phyloP scores from a whole-genome alignment of 2,329 filamentous ascomycete genomes.

The Colletotrichum filicis region DNA sequence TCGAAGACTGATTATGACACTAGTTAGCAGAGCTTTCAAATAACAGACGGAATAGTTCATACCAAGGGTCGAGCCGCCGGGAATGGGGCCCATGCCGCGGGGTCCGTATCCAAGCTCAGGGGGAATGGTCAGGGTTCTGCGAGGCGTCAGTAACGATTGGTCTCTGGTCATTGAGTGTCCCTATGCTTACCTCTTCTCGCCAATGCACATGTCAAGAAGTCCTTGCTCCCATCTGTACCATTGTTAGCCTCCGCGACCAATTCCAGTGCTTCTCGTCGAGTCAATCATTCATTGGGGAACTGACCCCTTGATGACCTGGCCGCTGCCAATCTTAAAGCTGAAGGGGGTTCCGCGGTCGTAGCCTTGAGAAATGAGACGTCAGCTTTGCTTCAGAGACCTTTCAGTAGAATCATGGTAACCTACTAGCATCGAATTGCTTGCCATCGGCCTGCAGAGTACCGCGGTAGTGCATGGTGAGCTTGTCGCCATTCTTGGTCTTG shows the following conservation, averaged over 20 bases:
- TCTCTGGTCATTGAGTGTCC: background rate
- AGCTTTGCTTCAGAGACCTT: background rate
- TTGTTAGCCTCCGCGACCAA: slow-evolving; percentile 34
- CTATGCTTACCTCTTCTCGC: slow-evolving; percentile 76
- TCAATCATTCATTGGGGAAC: slow-evolving; percentile 42
- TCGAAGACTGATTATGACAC: slow-evolving; percentile 75
- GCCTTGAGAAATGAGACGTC: slow-evolving; percentile 47
- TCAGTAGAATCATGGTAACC: background rate
- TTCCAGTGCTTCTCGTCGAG: background rate
- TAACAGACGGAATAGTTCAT: slow-evolving; percentile 36
- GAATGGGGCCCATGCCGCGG: slow-evolving; percentile 82
- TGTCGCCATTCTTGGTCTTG: slow-evolving; percentile 81
- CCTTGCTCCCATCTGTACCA: slow-evolving; percentile 84
- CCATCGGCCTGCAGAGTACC: slow-evolving; percentile 82
- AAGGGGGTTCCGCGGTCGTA: slow-evolving; percentile 84
- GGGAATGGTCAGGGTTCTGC: slow-evolving; percentile 85
- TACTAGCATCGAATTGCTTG: slow-evolving; percentile 83
- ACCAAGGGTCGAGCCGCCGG: slow-evolving; percentile 81
- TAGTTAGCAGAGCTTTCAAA: background rate
- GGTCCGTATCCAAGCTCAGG: slow-evolving; percentile 86
- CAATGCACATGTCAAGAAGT: slow-evolving; percentile 92
- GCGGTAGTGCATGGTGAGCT: slow-evolving; percentile 87
- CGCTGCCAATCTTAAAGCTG: slow-evolving; percentile 80
- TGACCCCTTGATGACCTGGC: slow-evolving; percentile 90
- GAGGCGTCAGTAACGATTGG: slow-evolving; percentile 28